A percentile compares a stretch with the other conserved stretches of the same genome.
These are phyloP conservation scores for Penicillium egyptiacum DNA, from an alignment of 495 filamentous ascomycete species.

Conservation along the genomic window DNA sequence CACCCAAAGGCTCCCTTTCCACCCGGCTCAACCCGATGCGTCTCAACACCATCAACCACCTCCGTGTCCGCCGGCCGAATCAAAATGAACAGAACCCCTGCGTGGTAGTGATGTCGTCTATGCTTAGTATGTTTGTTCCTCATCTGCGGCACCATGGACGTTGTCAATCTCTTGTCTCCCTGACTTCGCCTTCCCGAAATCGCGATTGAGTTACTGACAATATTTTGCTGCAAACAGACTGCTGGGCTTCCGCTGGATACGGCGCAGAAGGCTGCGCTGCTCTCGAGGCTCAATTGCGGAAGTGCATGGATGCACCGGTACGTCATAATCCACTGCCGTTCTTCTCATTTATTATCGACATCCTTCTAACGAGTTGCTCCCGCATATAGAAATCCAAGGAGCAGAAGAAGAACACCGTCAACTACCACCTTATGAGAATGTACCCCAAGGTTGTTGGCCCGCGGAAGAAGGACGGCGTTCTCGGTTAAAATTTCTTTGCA, in stretches of 20 bases:
- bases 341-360: background rate
- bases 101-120: constrained; percentile 78
- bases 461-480: constrained; percentile 63
- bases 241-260: constrained; percentile 90
- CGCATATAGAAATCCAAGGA: constrained; percentile 57
- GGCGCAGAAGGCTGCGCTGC: constrained; percentile 70
- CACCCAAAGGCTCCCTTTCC: constrained; percentile 46
- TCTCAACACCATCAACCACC: constrained; percentile 79
- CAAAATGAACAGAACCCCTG: constrained; percentile 75
- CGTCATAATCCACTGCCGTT: constrained; percentile 12
- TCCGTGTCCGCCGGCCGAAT: constrained; percentile 84
- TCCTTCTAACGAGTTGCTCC: constrained; percentile 16
- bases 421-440: constrained; percentile 88
- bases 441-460: constrained; percentile 74
- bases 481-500: constrained; percentile 33
- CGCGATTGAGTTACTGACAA: constrained; percentile 8
- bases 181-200: background rate
- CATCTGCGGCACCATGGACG: background rate
- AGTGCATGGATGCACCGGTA: constrained; percentile 92
- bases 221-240: constrained; percentile 56
- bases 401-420: constrained; percentile 82
- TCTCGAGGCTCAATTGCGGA: constrained; percentile 75
- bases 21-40: constrained; percentile 65
- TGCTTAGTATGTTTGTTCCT: constrained; percentile 68
- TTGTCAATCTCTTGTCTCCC: background rate